These are phyloP conservation scores for Cladochytrium replicatum DNA, from an alignment of 192 early-diverging fungal species.

Conservation along the genomic window DNA sequence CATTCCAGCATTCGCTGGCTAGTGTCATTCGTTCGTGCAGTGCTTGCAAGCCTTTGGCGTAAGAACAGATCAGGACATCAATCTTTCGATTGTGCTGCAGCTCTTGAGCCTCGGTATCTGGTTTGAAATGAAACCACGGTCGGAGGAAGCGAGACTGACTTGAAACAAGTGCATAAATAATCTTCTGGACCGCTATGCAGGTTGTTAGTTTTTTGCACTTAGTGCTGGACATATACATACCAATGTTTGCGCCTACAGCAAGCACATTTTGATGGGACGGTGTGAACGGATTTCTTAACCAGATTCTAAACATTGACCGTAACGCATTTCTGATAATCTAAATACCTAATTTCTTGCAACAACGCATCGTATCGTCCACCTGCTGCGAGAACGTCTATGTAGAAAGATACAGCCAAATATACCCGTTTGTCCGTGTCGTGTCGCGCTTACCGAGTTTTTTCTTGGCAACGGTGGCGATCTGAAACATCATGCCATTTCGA, in stretches of 20 bases:
- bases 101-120: conserved; percentile 13
- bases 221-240: too few relatives aligned
- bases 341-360: conserved; percentile 37
- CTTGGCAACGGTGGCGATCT: conserved; percentile 35
- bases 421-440: too few relatives aligned
- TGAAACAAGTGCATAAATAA: conserved; percentile 38
- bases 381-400: conserved; percentile 50
- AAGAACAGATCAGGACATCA: conserved; percentile 75
- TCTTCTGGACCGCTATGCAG: too few relatives aligned
- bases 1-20: conserved; percentile 67
- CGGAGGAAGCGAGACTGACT: neutral
- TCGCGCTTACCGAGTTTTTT: conserved; percentile 18
- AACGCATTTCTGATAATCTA: conserved; percentile 27
- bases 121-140: conserved; percentile 16
- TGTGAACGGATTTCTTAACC: neutral
- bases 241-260: conserved; percentile 78
- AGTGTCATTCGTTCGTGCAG: conserved; percentile 67
- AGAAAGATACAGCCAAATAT: conserved; percentile 6
- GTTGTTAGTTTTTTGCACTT: too few relatives aligned
- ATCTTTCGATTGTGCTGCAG: conserved; percentile 9
- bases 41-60: conserved; percentile 52
- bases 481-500: conserved; percentile 49
- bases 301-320: conserved; percentile 1
- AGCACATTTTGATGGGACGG: conserved; percentile 26
- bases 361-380: conserved; percentile 65